Base-by-base conservation (phyloP, 805 yeast species). In the Monosporozyma siamensis region DNA sequence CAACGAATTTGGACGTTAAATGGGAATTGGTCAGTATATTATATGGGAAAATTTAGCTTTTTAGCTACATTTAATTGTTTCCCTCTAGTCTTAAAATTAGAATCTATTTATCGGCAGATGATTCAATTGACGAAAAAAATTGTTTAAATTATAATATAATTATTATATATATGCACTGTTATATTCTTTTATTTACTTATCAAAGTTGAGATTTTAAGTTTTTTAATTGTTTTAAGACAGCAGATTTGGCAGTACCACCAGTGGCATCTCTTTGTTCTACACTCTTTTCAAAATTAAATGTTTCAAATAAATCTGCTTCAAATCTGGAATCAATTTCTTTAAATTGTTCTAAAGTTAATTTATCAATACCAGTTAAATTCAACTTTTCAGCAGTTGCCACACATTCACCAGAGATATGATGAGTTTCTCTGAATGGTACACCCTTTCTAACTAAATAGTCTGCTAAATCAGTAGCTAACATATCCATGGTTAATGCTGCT, bases 381-480 rank as follows among this genome's bases (percentile, higher is more conserved):
- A 71, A 65, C 47, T 77, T 89, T 69, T 92, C 99, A 5, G 97
- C 96, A 36, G 68, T 64, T 48, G 95, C 79, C 37, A 92, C 99
- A 68, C 97, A 92, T 65, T 88, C 95, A 44, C 99, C 99, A 6
- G 97, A 87, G 48, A 92, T 92, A 65, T 92, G 97, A 68, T 92
- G 99, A 1, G 98, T 92, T 68, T 92, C 97, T 71, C 99, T 86
- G 70, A 92, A 92, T 44, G 98, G 98, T 51, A 92, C 98, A 47
- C 98, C 98, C 65, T 82, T 89, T 69, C 96, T 82, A 40, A 92
- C 99, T 51, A 92, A 73, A 64, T 92, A 92, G 64, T 92, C 99
- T 32, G 99, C 99, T 54, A 92, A 74, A 63, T 92, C 99, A 25
- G 99, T 92, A 17, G 98, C 98, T 55, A 92, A 75, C 98, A 92